Base-by-base conservation (phyloP, 371 early-diverging fungal genomes). In the Nematocida parisii region DNA sequence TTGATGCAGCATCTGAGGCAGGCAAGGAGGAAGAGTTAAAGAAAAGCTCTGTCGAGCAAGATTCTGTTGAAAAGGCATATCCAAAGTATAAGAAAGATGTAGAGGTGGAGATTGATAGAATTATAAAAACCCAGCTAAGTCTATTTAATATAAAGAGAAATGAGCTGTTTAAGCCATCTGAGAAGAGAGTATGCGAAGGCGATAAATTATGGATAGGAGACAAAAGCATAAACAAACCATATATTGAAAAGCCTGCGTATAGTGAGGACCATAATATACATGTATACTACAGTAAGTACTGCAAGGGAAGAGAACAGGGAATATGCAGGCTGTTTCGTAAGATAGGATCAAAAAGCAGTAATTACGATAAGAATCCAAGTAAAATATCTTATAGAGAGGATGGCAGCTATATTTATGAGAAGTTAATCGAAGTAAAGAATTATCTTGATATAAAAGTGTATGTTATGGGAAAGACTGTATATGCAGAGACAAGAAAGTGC, bases 401-500 rank as follows among this genome's bases (percentile, higher is more conserved):
- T 24, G 91, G 92, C 15, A 93, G 91, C 4, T 93, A 90, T 86
- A 89, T 97, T 33, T 97, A 97, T 83, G 97, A 97, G 77, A 90
- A 94, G 85, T 92, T 95, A 77, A 90, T 96, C 89, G 89, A 90
- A 71, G 93, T 93, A 0, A 93, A 94, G 81, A 92, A 93, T 83
- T 90, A 92, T 4, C 95, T 94, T 82, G 97, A 97, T 83, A 93
- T 97, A 82, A 97, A 97, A 86, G 91, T 95, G 40, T 97, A 97
- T 84, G 95, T 95, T 0, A 91, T 95, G 22, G 96, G 96, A 4
- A 89, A 89, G 5, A 93, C 91, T 84, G 91, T 92, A 2, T 93
- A 97, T 85, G 96, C 97, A 7, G 97, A 97, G 85, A 95, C 95
- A 7, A 90, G 97, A 87, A 95, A 95, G 92, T 94, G 95, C 13